Evolutionary conservation across 495 filamentous ascomycete species (phyloP), one percentile per base, ranked within the genome.

Genomic region (Penicilliopsis zonata): DNA sequence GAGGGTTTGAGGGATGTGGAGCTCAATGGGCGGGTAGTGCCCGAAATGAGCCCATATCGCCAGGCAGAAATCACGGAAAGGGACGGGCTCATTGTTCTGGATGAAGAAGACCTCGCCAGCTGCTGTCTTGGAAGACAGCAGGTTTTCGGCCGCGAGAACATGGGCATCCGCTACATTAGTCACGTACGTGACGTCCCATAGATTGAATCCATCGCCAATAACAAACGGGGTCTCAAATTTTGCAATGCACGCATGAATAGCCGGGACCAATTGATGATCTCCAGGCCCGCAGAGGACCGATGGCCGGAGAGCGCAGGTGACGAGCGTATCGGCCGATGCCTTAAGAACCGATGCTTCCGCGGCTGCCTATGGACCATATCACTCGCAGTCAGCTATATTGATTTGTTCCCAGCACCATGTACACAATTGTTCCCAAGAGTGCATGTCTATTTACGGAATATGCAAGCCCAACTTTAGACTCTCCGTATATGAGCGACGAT

Each of bases 101-200:
- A 80, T 70, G 49, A 74, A 77, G 42, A 79, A 73, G 10, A 63
- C 68, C 37, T 78, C 61, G 0, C 76, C 76, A 0, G 74, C 70
- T 14, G 72, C 73, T 5, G 70, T 72, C 23, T 47, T 60, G 1
- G 60, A 55, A 3, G 61, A 62, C 13, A 73, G 40, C 30, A 79
- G 55, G 41, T 76, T 76, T 41, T 70, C 63, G 3, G 67, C 63
- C 3, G 76, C 74, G 20, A 81, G 63, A 15, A 77, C 50, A 44
- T 80, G 73, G 13, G 74, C 74, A 40, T 78, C 64, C 10, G 72
- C 76, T 17, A 71, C 49, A 35, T 81, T 80, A 40, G 50, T 51
- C 14, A 76, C 67, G 44, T 78, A 71, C 15, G 68, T 72, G 28
- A 76, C 67, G 47, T 79, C 72, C 58, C 67, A 73, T 28, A 77